Conservation (phyloP, 768 basidiomycete genomes). For the Heimioporus sp. region DNA sequence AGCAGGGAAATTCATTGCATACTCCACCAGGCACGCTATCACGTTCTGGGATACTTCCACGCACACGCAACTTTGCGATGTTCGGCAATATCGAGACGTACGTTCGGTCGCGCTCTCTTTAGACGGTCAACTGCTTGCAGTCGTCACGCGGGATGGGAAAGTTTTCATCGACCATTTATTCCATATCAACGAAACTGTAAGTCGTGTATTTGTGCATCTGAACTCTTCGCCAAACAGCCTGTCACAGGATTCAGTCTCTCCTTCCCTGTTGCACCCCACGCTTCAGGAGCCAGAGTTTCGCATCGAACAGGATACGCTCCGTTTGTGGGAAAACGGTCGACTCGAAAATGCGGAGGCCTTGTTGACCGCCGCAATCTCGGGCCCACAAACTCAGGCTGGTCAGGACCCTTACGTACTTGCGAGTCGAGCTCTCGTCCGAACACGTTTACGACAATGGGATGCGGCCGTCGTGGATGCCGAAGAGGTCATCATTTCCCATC, state of each 20-base stretch:
- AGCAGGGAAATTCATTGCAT: too few species aligned
- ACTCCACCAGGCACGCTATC: too few species aligned
- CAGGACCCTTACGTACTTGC: neutral
- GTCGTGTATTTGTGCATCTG: neutral
- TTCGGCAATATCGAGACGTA: too few species aligned
- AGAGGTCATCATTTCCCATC: neutral
- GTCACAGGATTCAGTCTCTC: too few species aligned
- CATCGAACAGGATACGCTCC: neutral
- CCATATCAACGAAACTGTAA: neutral
- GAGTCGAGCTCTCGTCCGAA: conserved; percentile 1
- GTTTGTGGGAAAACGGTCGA: neutral
- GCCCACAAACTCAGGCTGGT: neutral
- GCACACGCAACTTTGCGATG: too few species aligned
- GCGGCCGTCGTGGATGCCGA: conserved; percentile 2
- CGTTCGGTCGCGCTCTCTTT: too few species aligned
- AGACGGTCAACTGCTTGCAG: too few species aligned
- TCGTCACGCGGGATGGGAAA: neutral
- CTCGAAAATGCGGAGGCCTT: neutral
- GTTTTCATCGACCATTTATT: neutral
- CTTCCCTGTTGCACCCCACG: neutral
- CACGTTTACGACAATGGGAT: conserved; percentile 3
- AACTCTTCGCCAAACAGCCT: too few species aligned
- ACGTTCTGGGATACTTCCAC: too few species aligned
- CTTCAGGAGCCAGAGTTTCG: neutral
- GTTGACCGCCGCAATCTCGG: neutral